A percentile compares a stretch with the other conserved stretches of the same genome.
phyloP scores from a whole-genome alignment of 305 asterid genomes.

The Fraxinus latifolia region DNA sequence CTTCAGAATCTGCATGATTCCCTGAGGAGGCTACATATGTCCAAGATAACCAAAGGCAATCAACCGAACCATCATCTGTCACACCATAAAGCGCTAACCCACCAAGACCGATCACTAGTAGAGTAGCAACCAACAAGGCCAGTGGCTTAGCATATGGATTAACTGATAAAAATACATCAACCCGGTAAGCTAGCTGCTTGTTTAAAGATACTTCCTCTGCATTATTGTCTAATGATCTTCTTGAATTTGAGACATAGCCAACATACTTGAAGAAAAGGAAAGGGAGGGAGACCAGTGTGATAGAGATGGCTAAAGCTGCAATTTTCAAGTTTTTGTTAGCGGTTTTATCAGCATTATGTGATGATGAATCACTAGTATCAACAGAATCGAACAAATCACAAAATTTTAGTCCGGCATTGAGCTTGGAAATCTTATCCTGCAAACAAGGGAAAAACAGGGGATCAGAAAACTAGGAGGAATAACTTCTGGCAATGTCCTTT shows the following conservation, averaged over 20 bases:
- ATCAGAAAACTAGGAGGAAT: constrained; percentile 20
- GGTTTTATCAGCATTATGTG: constrained; percentile 20
- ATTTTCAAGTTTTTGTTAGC: constrained; percentile 45
- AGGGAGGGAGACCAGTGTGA: constrained; percentile 59
- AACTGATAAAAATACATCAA: constrained; percentile 69
- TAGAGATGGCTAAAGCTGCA: constrained; percentile 55
- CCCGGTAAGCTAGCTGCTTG: constrained; percentile 74
- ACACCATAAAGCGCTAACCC: constrained; percentile 87
- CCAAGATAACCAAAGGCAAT: constrained; percentile 90
- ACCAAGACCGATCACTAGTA: constrained; percentile 69
- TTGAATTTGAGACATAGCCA: constrained; percentile 53
- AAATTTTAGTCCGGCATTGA: constrained; percentile 43
- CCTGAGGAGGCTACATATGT: constrained; percentile 81
- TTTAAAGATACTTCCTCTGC: constrained; percentile 68
- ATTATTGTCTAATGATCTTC: constrained; percentile 52
- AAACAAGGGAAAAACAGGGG: constrained; percentile 13
- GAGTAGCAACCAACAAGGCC: constrained; percentile 74
- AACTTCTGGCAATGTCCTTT: neutral
- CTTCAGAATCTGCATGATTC: constrained; percentile 80
- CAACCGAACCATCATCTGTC: constrained; percentile 68
- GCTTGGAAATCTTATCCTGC: constrained; percentile 64
- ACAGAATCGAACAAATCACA: constrained; percentile 48
- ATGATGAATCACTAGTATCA: constrained; percentile 31
- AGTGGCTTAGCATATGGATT: constrained; percentile 85
- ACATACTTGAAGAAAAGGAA: constrained; percentile 66